phyloP scores from a whole-genome alignment of 768 basidiomycete species.

The Lactarius tabidus region DNA sequence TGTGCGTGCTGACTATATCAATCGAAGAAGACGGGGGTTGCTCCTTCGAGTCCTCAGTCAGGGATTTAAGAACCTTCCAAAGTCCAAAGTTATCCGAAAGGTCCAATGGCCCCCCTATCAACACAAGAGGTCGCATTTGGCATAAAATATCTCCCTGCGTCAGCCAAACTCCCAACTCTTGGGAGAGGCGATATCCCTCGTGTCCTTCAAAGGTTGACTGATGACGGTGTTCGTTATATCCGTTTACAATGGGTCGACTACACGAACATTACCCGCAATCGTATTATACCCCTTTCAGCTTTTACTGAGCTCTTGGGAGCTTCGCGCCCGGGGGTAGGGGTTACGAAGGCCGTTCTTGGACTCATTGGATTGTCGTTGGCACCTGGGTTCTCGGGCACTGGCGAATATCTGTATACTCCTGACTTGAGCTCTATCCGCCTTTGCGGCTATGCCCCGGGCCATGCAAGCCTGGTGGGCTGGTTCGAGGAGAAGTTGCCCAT shows the following conservation, averaged over 20 bases:
- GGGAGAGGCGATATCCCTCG: not conserved
- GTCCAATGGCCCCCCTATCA: not conserved
- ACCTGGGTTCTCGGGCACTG: conserved; percentile 48
- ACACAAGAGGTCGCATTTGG: conserved; percentile 7
- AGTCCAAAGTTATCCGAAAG: no score
- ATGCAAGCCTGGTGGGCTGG: conserved; percentile 62
- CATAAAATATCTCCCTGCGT: conserved; percentile 13
- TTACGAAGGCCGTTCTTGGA: conserved; percentile 48
- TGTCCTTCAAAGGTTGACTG: not conserved
- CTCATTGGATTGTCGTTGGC: conserved; percentile 45
- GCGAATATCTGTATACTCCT: conserved; percentile 57
- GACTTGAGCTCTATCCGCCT: conserved; percentile 52
- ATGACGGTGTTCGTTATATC: conserved; percentile 27
- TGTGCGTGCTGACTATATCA: no score
- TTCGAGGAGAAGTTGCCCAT: conserved; percentile 56
- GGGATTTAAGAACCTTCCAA: no score
- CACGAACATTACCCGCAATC: conserved; percentile 53
- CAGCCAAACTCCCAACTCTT: conserved; percentile 6
- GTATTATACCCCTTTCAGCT: conserved; percentile 52
- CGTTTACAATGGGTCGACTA: conserved; percentile 68
- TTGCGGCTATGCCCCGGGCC: conserved; percentile 55
- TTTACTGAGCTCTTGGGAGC: conserved; percentile 51
- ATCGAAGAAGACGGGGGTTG: no score
- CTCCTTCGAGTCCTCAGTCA: no score
- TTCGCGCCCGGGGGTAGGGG: conserved; percentile 48